Base-by-base conservation (phyloP, 1,284 basidiomycete genomes). In the Melampsora americana region DNA sequence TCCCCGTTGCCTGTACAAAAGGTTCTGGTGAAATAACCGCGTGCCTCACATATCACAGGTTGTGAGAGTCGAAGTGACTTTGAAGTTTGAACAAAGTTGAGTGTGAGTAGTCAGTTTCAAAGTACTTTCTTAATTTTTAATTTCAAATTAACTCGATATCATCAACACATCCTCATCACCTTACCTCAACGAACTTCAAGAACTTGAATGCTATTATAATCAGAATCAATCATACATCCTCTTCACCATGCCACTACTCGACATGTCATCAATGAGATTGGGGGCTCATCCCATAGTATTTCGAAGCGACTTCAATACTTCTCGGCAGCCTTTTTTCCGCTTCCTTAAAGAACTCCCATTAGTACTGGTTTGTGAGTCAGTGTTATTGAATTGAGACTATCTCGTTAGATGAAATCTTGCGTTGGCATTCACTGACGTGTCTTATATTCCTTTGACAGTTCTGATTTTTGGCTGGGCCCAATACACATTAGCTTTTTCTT, bases 261-360 rank as follows among this genome's bases (percentile, higher is more conserved):
- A 53, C 50, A 53, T 53, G 3, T 26, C 50, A n/a, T 53, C 50
- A 53, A 53, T 53, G 50, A 53, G 50, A 53, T 53, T 53, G 50
- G 50, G 50, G 6, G 23, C 50, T 53, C 50, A 26, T 53, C 50
- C 50, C 16, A 53, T 53, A 20, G 23, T 53, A 53, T 53, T 53
- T 26, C 50, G 50, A 12, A 53, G 9, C 23, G 50, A 53, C 50
- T 53, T 53, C 50, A 53, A 53, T 16, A 53, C 50, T 18, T 53
- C 50, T 26, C 50, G 20, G 23, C 23, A 26, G 50, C 50, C 50
- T 18, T 53, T 65, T 39, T 32, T 48, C 11, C 70, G 61, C 4
- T 39, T 72, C 61, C 44, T 72, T 60, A 72, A 66, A 14, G 70
- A 72, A 72, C 35, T 72, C n/a, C 70, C 70, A 7, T 46, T 72